Conservation (phyloP, 176 grass and related monocot species). For the Phoenix roebelenii region DNA sequence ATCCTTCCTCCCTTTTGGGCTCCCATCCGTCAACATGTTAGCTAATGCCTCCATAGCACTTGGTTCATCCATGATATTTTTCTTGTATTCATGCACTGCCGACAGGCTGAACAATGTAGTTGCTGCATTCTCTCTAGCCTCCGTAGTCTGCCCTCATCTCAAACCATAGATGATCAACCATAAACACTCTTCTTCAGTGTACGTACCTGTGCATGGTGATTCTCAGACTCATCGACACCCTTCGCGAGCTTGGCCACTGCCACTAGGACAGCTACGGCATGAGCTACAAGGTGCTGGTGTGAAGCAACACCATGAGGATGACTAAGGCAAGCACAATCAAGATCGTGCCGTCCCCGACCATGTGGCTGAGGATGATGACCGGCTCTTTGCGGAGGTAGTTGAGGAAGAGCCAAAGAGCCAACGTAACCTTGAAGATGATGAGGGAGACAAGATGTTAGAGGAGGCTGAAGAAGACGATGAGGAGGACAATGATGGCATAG, state of each 20-base stretch:
- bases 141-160: conserved; percentile 59
- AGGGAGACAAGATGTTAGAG: conserved; percentile 77
- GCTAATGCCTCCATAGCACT: conserved; percentile 60
- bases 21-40: conserved; percentile 58
- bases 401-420: conserved; percentile 65
- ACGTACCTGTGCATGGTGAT: too few species aligned
- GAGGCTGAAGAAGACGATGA: conserved; percentile 69
- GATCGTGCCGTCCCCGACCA: conserved; percentile 28
- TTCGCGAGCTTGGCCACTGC: too few species aligned
- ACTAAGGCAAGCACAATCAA: conserved; percentile 31
- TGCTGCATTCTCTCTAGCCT: conserved; percentile 86
- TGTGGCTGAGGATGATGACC: conserved; percentile 42
- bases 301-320: conserved; percentile 48
- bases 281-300: conserved; percentile 14
- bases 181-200: conserved; percentile 56
- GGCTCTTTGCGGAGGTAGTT: conserved; percentile 72
- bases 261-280: too few species aligned
- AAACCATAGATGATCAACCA: conserved; percentile 55
- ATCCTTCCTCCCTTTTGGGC: conserved; percentile 74
- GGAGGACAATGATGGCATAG: conserved; percentile 85
- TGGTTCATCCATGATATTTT: conserved; percentile 58
- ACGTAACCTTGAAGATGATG: conserved; percentile 61
- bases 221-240: too few species aligned
- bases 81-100: conserved; percentile 90
- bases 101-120: conserved; percentile 83